Percentiles rank a stretch among this genome's conserved stretches.
Conservation (phyloP, 345 rosid species). For the Boechera divaricarpa region DNA sequence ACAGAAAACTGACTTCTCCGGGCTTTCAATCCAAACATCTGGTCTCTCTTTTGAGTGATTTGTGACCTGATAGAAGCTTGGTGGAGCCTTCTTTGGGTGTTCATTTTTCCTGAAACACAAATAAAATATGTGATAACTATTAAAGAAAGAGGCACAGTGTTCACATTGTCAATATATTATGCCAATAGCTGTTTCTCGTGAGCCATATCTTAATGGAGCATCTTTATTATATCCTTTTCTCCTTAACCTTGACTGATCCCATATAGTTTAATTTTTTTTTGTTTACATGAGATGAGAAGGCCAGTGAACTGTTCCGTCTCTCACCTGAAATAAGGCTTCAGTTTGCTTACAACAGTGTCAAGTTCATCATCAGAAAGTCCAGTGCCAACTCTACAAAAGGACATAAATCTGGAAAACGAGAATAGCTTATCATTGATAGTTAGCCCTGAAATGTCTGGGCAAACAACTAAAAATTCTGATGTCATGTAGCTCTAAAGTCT, state of each 20-base stretch:
- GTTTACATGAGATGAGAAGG: constrained; percentile 15
- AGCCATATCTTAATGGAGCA: background rate
- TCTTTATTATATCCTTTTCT: constrained; percentile 2
- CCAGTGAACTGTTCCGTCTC: background rate
- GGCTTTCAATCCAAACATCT: constrained; percentile 98
- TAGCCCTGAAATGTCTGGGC: background rate
- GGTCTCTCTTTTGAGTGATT: constrained; percentile 94
- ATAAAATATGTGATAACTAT: background rate
- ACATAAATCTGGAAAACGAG: constrained; percentile 71
- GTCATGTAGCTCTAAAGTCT: background rate
- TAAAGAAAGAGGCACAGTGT: background rate
- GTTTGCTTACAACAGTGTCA: constrained; percentile 71
- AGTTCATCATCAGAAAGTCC: constrained; percentile 93
- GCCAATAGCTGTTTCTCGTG: constrained; percentile 8
- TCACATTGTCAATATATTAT: constrained; percentile 12
- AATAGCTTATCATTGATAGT: constrained; percentile 18
- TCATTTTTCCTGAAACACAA: constrained; percentile 67
- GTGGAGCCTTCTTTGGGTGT: constrained; percentile 81
- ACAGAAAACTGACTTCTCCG: constrained; percentile 73
- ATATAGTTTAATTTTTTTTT: background rate
- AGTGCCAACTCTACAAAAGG: constrained; percentile 97
- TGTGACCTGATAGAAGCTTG: constrained; percentile 87
- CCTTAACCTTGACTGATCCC: constrained; percentile 11
- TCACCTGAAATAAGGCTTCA: constrained; percentile 95
- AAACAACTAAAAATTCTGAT: constrained; percentile 18